Evolutionary conservation across 495 filamentous ascomycete genomes (phyloP).

Genomic region (Aspergillus indologenus): DNA sequence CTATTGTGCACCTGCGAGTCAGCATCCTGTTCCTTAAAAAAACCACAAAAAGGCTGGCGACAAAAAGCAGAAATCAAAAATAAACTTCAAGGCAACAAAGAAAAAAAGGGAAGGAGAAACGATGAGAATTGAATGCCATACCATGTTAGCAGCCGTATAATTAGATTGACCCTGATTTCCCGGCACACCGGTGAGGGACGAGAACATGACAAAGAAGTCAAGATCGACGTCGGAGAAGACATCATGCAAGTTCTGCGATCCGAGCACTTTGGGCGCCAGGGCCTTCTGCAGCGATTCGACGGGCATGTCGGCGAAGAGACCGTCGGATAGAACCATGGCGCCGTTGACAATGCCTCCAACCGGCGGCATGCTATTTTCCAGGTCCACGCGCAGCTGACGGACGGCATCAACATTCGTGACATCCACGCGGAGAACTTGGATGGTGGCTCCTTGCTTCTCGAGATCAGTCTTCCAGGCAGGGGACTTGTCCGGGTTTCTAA

Average conservation of each 20-base stretch:
- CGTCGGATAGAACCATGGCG: background rate
- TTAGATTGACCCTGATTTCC: slow-evolving; percentile 48
- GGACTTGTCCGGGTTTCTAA: no score
- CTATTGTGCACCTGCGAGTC: no score
- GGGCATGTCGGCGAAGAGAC: background rate
- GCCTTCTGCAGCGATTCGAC: background rate
- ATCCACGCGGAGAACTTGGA: background rate
- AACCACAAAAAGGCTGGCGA: no score
- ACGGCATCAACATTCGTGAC: background rate
- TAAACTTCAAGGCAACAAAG: no score
- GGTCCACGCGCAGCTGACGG: background rate
- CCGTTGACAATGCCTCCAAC: background rate
- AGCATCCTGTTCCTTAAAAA: no score
- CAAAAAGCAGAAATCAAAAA: no score
- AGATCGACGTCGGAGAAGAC: slow-evolving; percentile 36
- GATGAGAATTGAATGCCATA: no score
- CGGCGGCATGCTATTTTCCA: background rate
- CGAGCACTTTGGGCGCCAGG: background rate
- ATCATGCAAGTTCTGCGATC: slow-evolving; percentile 17
- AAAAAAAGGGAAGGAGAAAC: no score
- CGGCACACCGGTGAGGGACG: slow-evolving; percentile 27
- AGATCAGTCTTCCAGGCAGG: no score
- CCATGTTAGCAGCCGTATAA: slow-evolving; percentile 57
- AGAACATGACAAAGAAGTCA: slow-evolving; percentile 45
- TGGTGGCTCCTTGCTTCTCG: no score